Base-by-base conservation (phyloP, 116 monocot genomes). In the Thalassia testudinum region DNA sequence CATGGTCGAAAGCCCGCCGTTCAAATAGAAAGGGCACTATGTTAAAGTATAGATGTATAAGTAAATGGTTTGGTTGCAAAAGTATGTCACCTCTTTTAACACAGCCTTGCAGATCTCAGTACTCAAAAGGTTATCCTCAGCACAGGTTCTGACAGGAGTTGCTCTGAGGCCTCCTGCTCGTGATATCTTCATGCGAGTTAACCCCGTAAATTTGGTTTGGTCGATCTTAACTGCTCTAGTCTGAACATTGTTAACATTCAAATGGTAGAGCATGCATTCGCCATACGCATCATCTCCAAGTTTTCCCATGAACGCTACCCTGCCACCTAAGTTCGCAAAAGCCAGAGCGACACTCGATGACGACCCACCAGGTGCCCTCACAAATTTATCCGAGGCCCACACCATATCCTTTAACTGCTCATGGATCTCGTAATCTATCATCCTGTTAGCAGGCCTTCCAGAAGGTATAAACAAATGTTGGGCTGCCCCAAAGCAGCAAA, bases 231-330 rank as follows among this genome's bases (percentile, higher is more conserved):
- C 43, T 7, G 81, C 64, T 24, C 83, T 66, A 57, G 80, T 92
- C 63, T 86, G 83, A 16, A 92, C 92, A 12, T 74, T 60, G 42
- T 77, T 77, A 15, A 52, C 49, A 65, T 86, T 92, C 22, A 92
- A 65, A 71, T 80, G 57, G 71, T 74, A 78, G 5, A 86, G 62
- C 42, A 86, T 57, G 26, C 59, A 66, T 34, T 75, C 67, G 15
- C 87, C 92, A 63, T 83, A 79, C 18, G 72, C 71, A 70, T 92
- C 92, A 67, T 82, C 77, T n/a, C 92, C 92, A 49, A 92, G 55
- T 66, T 83, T 86, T 59, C 92, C 92, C 83, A 92, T 83, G 62
- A 92, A 86, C 47, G 57, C 77, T 44, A 83, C 83, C 60, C 69
- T 66, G 27, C 79, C 92, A 26, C 82, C 92, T 29, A 83, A 54